Evolutionary conservation across 2,329 filamentous ascomycete species (phyloP).

Genomic region (Diaporthe longicolla): DNA sequence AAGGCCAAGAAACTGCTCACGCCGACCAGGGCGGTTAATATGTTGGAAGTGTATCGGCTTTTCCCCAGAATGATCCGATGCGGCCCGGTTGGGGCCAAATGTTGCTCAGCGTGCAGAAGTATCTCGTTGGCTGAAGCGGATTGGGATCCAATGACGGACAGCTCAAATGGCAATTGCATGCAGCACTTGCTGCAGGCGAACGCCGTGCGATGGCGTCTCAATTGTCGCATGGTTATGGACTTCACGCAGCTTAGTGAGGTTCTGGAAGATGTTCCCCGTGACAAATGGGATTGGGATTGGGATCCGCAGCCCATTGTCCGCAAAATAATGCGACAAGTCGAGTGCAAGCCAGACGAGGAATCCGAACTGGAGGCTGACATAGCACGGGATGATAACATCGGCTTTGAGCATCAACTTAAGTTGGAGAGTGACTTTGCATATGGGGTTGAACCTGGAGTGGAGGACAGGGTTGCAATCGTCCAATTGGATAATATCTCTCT

Average conservation of each 20-base stretch:
- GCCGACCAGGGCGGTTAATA: not conserved
- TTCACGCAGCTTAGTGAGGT: not conserved
- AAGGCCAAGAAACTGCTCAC: not conserved
- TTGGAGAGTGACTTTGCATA: not conserved
- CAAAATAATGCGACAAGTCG: not conserved
- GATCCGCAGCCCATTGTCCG: not conserved
- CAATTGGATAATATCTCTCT: too few relatives aligned
- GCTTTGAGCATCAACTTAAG: not conserved
- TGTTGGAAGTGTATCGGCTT: not conserved
- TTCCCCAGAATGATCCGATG: not conserved
- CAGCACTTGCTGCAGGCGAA: conserved; percentile 8
- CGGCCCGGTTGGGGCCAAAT: not conserved
- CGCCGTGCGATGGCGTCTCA: not conserved
- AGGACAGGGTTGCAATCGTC: too few relatives aligned
- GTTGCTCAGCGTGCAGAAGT: not conserved
- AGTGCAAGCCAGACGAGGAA: not conserved
- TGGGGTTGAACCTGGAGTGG: too few relatives aligned
- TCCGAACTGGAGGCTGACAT: not conserved
- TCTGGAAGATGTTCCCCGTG: not conserved
- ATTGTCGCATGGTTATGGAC: not conserved
- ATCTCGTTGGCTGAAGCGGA: not conserved
- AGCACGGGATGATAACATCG: not conserved
- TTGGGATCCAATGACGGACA: not conserved
- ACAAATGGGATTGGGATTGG: not conserved
- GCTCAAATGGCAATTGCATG: not conserved